phyloP scores from a whole-genome alignment of 129 eudicot species.

The Dittrichia graveolens region DNA sequence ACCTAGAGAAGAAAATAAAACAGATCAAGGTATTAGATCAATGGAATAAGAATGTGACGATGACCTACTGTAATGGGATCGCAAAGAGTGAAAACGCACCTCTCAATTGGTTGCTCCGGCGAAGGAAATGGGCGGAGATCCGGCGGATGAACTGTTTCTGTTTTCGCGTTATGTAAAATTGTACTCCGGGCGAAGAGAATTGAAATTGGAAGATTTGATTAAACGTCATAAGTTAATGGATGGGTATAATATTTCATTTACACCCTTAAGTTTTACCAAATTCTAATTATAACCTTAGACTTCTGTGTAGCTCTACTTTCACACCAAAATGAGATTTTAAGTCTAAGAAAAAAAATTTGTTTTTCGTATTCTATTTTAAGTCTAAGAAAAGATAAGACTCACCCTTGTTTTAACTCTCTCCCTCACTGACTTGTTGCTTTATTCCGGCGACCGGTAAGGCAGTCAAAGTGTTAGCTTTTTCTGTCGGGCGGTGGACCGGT shows the following conservation, averaged over 20 bases:
- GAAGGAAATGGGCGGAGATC: constrained; percentile 29
- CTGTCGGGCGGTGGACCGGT: too few relatives aligned
- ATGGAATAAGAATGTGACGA: neutral
- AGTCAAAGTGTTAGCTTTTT: too few relatives aligned
- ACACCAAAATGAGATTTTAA: neutral
- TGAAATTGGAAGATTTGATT: neutral
- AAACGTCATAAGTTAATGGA: neutral
- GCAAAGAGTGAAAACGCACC: constrained; percentile 6
- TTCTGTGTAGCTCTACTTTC: neutral
- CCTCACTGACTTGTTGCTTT: too few relatives aligned
- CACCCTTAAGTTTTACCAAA: neutral
- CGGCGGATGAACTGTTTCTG: neutral
- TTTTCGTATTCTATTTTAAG: too few relatives aligned
- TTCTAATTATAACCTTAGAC: neutral
- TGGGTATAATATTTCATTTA: neutral
- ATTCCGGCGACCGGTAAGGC: too few relatives aligned
- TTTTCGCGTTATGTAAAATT: neutral
- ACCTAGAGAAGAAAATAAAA: constrained; percentile 20
- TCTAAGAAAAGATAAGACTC: too few relatives aligned
- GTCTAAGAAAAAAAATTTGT: too few relatives aligned
- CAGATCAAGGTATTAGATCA: constrained; percentile 23
- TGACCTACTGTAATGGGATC: neutral
- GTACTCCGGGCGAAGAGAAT: neutral
- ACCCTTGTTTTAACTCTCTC: too few relatives aligned
- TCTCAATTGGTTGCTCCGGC: constrained; percentile 16